Percentiles rank a stretch among this genome's conserved stretches.
These are phyloP conservation scores for Penicillium alfredii DNA, from an alignment of 495 filamentous ascomycete species.

Conservation along the genomic window DNA sequence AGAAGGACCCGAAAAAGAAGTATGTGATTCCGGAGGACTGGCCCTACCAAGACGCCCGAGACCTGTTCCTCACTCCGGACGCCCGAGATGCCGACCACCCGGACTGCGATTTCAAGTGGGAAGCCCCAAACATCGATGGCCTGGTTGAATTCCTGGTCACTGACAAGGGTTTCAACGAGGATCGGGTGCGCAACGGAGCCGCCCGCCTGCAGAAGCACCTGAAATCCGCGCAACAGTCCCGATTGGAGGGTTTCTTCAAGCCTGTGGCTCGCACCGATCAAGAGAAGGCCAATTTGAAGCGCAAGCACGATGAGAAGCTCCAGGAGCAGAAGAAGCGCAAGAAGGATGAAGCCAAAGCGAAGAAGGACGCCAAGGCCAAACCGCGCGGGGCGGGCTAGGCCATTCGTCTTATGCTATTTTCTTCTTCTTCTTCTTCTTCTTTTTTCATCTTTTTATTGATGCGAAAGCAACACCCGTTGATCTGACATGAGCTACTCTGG, in stretches of 20 bases:
- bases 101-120: slow-evolving; percentile 96
- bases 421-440: not conserved
- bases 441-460: slow-evolving; percentile 1
- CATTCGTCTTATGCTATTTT: not conserved
- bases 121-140: slow-evolving; percentile 82
- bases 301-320: slow-evolving; percentile 86
- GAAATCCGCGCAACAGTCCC: slow-evolving; percentile 80
- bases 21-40: slow-evolving; percentile 85
- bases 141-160: slow-evolving; percentile 80
- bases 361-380: slow-evolving; percentile 85
- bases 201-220: slow-evolving; percentile 76
- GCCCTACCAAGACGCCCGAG: slow-evolving; percentile 87
- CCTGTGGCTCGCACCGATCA: slow-evolving; percentile 80
- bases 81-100: slow-evolving; percentile 79
- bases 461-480: slow-evolving; percentile 3
- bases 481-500: slow-evolving; percentile 8
- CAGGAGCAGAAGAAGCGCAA: slow-evolving; percentile 89
- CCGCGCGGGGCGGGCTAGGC: slow-evolving; percentile 61
- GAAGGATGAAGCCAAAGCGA: slow-evolving; percentile 78
- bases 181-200: slow-evolving; percentile 74
- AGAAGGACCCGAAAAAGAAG: slow-evolving; percentile 68
- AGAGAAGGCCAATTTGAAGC: slow-evolving; percentile 75
- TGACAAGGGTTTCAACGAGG: slow-evolving; percentile 96
- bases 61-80: slow-evolving; percentile 84
- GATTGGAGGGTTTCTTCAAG: slow-evolving; percentile 98